Evolutionary conservation across 352 stramenopile species (phyloP), one percentile per base, ranked within the genome.

Genomic region (Albugo candida): DNA sequence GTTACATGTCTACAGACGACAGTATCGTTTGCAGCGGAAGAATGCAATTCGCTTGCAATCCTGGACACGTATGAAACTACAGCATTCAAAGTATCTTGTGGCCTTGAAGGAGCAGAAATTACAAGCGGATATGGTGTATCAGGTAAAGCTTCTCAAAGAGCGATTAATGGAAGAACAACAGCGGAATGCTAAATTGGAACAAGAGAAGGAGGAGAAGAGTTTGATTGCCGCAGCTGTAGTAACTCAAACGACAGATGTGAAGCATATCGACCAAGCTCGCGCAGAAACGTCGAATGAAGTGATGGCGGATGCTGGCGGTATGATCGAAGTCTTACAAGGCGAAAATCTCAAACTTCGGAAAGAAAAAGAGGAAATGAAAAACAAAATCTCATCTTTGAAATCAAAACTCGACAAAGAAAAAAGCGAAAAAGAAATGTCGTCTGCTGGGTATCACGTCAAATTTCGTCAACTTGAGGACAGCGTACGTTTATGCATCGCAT

Each of bases 51-150:
- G 72, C 36, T 67, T 89, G 35, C 79, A 92, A 49, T 58, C 79
- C 3, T 55, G 83, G 35, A 69, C 82, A 44, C 73, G 79, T 41
- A 92, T 92, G 79, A 80, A 71, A 48, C 73, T 87, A 36, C 66
- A 81, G 54, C 66, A 73, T 1, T 65, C 71, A 6, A 89, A 88
- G 59, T 92, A 77, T 50, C 52, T 80, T 4, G 72, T 69, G 36
- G 72, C 64, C 18, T 61, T 84, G 11, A 58, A 86, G 27, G 76
- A 92, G 36, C 72, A 87, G 56, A 81, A 83, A 53, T 56, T 81
- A 45, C 70, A 92, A 53, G 76, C 75, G 36, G 74, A 92, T 52
- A 92, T 92, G 79, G 61, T 67, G 38, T 89, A 81, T 55, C 79
- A 92, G 49, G 57, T 92, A 13, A 51, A 85, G 18, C 74, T 76